phyloP scores from a whole-genome alignment of 2,329 filamentous ascomycete genomes.

The Phialophora macrospora region DNA sequence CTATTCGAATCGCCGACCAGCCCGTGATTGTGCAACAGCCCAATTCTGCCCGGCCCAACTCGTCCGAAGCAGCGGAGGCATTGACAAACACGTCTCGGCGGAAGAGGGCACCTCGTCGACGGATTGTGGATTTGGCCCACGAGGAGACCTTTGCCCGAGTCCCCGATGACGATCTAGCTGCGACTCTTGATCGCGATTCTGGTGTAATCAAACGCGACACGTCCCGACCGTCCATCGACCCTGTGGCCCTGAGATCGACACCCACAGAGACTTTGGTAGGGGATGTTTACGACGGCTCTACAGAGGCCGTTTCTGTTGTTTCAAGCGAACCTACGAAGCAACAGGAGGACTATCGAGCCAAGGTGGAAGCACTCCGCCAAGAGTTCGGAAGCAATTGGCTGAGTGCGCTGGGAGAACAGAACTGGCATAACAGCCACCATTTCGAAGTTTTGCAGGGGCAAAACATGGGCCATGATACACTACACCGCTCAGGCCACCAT shows the following conservation, averaged over 20 bases:
- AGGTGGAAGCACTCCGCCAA: slow-evolving; percentile 82
- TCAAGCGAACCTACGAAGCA: slow-evolving; percentile 22
- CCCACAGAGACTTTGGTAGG: slow-evolving; percentile 16
- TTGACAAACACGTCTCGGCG: slow-evolving; percentile 44
- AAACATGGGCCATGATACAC: slow-evolving; percentile 34
- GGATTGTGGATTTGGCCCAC: slow-evolving; percentile 63
- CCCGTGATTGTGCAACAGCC: slow-evolving; percentile 27
- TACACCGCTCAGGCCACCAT: slow-evolving; percentile 45
- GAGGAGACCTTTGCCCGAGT: slow-evolving; percentile 43
- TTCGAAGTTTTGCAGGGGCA: slow-evolving; percentile 36
- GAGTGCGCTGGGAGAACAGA: slow-evolving; percentile 80
- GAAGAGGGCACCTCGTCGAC: slow-evolving; percentile 59
- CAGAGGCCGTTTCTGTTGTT: slow-evolving; percentile 18
- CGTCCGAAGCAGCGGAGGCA: slow-evolving; percentile 26
- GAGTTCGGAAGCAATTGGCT: slow-evolving; percentile 89
- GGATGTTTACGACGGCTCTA: slow-evolving; percentile 24
- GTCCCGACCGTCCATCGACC: slow-evolving; percentile 30
- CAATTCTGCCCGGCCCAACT: slow-evolving; percentile 17
- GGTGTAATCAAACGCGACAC: slow-evolving; percentile 28
- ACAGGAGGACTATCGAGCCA: slow-evolving; percentile 78
- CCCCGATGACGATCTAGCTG: slow-evolving; percentile 30
- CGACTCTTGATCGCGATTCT: slow-evolving; percentile 21
- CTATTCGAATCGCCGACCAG: slow-evolving; percentile 46
- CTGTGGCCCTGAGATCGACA: slow-evolving; percentile 63
- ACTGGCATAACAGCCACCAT: slow-evolving; percentile 50